phyloP scores from a whole-genome alignment of 306 rosid genomes.

The Cucumis hystrix region DNA sequence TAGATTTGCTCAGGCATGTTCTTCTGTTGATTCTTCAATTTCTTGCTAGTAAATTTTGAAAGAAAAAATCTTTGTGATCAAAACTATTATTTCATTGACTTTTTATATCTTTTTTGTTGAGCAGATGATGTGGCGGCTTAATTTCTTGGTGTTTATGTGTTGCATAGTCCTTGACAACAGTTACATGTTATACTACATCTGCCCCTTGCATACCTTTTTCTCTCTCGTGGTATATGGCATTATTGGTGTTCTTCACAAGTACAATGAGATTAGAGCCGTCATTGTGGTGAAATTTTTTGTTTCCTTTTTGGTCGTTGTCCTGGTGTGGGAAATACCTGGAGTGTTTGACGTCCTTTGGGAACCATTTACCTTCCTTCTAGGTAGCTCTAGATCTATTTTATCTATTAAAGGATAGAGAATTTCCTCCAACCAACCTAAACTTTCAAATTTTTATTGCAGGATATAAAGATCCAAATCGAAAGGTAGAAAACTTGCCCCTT shows the following conservation, averaged over 20 bases:
- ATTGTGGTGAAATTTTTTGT: constrained; percentile 48
- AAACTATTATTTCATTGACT: not conserved
- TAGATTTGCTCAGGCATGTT: constrained; percentile 78
- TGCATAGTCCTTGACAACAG: constrained; percentile 84
- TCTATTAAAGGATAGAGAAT: not conserved
- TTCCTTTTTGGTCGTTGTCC: constrained; percentile 72
- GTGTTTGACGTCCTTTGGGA: constrained; percentile 82
- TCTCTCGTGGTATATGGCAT: constrained; percentile 90
- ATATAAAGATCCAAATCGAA: constrained; percentile 16
- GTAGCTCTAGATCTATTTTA: constrained; percentile 17
- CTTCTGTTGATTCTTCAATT: not conserved
- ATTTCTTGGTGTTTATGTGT: constrained; percentile 71
- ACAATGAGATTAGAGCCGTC: constrained; percentile 69
- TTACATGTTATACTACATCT: constrained; percentile 87
- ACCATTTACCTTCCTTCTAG: constrained; percentile 71
- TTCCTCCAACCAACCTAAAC: not conserved
- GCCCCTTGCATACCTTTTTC: constrained; percentile 98
- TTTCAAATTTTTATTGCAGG: constrained; percentile 9
- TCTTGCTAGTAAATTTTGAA: not conserved
- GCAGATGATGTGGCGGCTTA: constrained; percentile 99
- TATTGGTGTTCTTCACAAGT: constrained; percentile 64
- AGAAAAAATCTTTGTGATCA: not conserved
- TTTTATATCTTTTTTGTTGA: constrained; percentile 13
- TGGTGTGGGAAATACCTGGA: constrained; percentile 93
- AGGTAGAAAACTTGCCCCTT: constrained; percentile 32